A percentile compares a stretch with the other conserved stretches of the same genome.
Evolutionary conservation across 2,329 filamentous ascomycete genomes (phyloP).

Genomic region (Karstenula rhodostoma): DNA sequence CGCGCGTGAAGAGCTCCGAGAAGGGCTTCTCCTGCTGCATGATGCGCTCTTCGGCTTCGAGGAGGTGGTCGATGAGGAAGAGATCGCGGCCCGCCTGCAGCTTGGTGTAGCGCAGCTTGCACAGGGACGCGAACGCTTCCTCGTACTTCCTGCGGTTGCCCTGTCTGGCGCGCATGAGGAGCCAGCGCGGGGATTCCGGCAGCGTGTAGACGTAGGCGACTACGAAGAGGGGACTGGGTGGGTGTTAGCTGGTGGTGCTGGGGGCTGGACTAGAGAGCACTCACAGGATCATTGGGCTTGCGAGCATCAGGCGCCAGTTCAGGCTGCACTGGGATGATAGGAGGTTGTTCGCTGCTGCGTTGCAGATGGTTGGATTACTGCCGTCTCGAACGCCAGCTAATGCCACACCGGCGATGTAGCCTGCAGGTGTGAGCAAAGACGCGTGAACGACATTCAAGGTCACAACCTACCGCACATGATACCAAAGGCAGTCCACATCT

Average conservation of each 20-base stretch:
- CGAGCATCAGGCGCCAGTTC: slow-evolving; percentile 34
- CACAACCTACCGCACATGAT: slow-evolving; percentile 24
- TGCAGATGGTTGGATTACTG: slow-evolving; percentile 15
- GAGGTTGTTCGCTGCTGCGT: slow-evolving; percentile 9
- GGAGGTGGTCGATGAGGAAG: slow-evolving; percentile 54
- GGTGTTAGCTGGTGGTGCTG: neutral
- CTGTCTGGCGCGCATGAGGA: slow-evolving; percentile 27
- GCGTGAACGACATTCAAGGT: no score
- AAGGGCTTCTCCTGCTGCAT: slow-evolving; percentile 39
- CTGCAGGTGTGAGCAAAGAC: neutral
- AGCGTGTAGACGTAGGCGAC: slow-evolving; percentile 28
- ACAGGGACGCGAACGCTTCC: slow-evolving; percentile 38
- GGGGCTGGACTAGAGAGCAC: neutral
- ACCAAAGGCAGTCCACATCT: slow-evolving; percentile 35
- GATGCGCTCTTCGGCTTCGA: slow-evolving; percentile 40
- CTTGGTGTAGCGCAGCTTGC: slow-evolving; percentile 61
- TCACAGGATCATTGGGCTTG: slow-evolving; percentile 30
- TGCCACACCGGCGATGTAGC: slow-evolving; percentile 29
- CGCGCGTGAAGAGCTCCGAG: slow-evolving; percentile 30
- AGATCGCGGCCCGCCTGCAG: slow-evolving; percentile 62
- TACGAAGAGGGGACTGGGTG: slow-evolving; percentile 20
- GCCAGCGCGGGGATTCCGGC: slow-evolving; percentile 30
- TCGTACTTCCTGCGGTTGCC: slow-evolving; percentile 30
- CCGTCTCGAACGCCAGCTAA: slow-evolving; percentile 24
- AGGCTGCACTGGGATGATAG: slow-evolving; percentile 21